Evolutionary conservation across 148 eudicot genomes (phyloP), one percentile per base, ranked within the genome.

Genomic region (Rhododendron simsii): DNA sequence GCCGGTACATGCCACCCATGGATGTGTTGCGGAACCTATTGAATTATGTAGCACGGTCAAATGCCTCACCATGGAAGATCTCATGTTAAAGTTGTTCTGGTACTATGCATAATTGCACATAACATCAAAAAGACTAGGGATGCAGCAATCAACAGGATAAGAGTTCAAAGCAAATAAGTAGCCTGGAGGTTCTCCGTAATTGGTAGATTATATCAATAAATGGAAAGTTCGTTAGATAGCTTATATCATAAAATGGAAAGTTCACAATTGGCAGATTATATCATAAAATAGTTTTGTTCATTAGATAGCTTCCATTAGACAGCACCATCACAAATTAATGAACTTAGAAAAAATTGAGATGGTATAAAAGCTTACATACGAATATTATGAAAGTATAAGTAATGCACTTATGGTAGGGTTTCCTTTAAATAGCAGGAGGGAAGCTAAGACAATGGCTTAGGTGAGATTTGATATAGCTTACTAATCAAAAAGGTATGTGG

Each of bases 1-100:
- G 98, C 85, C 92, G 92, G 88, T 94, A 90, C 96, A 94, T 95
- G 69, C 93, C 92, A 85, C 98, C 95, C 48, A 80, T 85, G 48
- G 99, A 91, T 87, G 96, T 71, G 88, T 78, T 93, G 87, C 94
- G 95, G 87, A 90, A 97, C 93, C 99, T 95, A 92, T 86, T 59
- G 8, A 65, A 51, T 75, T 33, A 86, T 77, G 23, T 45, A 33
- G 63, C 20, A 77, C 26, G 81, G 65, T 81, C 67, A 86, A 75
- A 55, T 37, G 69, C 83, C 44, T 78, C 33, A 50, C 18, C 20
- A 8, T 18, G 37, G 26, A 84, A 74, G 50, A 75, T 85, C 79
- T n/a, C 47, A 77, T 41, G 18, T 15, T 35, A 41, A 65, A 21
- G 21, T 74, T 16, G 45, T 63, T 65, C 21, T 28, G 73, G 28